Evolutionary conservation across 495 filamentous ascomycete species (phyloP), one percentile per base, ranked within the genome.

Genomic region (Penicillium coprophilum): DNA sequence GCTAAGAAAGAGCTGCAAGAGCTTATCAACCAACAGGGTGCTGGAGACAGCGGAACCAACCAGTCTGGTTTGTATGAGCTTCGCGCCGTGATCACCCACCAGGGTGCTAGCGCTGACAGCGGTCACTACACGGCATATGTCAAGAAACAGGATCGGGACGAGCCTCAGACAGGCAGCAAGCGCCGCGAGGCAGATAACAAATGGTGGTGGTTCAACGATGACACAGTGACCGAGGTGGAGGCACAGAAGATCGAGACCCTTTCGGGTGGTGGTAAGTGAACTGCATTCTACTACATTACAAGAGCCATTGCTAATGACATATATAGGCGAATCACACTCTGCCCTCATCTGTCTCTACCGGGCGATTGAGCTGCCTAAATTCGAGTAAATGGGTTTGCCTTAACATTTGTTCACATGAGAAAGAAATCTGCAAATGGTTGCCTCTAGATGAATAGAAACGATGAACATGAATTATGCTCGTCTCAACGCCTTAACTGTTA

Each of bases 181-280:
- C 74, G 85, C 61, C 84, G 83, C 54, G 85, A 86, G 59, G 87
- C 92, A 53, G 92, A 96, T 59, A 91, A 86, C 53, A 96, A 93
- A 61, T 98, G 94, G 94, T 98, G 94, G 91, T 97, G 94, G 92
- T 98, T 98, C 80, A 96, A 98, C 68, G 94, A 98, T 64, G 95
- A 98, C 65, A 96, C 93, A 71, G 95, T 98, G 11, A 84, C 88
- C 38, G 95, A 97, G 73, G 94, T 98, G 27, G 87, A 92, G 4
- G 74, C 82, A 9, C 91, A 96, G 62, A 96, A 94, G 77, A 95
- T 98, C 60, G 87, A 93, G 65, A 85, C 87, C 6, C 80, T 98
- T 57, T 81, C 91, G 50, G 94, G 94, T 58, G 94, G 94, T 66
- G 94, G 94, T 85, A 73, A 72, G 84, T 75, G 34, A 52, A 47